Percentiles rank a stretch among this genome's conserved stretches.
phyloP scores from a whole-genome alignment of 805 yeast species.

The Lipomyces starkeyi region DNA sequence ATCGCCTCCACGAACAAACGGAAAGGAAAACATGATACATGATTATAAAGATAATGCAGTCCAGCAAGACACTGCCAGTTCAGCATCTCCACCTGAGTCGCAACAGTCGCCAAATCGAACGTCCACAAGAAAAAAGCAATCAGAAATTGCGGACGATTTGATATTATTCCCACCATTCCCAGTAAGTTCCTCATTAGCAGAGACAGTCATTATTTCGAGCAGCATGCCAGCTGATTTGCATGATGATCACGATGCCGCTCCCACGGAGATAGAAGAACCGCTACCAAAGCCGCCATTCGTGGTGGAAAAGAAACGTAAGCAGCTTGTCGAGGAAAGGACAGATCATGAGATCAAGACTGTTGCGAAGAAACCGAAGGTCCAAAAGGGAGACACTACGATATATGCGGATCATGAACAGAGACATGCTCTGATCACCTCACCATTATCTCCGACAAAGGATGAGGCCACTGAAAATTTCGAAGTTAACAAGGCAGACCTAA shows the following conservation, averaged over 20 bases:
- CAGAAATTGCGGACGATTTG: background rate
- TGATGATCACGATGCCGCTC: background rate
- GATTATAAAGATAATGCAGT: background rate
- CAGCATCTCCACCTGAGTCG: background rate
- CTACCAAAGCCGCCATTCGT: background rate
- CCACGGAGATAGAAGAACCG: background rate
- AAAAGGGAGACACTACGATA: background rate
- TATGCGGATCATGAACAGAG: background rate
- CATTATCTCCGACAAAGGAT: background rate
- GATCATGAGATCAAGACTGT: background rate
- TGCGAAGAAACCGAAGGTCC: background rate
- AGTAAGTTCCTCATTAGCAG: constrained; percentile 9
- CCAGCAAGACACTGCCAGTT: background rate
- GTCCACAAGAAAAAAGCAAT: background rate
- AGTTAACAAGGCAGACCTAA: background rate
- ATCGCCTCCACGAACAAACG: background rate
- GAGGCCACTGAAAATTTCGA: background rate
- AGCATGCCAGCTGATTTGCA: background rate
- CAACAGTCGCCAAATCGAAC: background rate
- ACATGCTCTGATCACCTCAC: background rate
- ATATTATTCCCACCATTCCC: constrained; percentile 10
- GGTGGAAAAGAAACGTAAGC: background rate
- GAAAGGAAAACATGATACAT: background rate
- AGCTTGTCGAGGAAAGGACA: background rate
- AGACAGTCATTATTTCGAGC: constrained; percentile 7